These are phyloP conservation scores for Kalanchoe fedtschenkoi DNA, from an alignment of 164 flowering plant genomes.

Conservation along the genomic window DNA sequence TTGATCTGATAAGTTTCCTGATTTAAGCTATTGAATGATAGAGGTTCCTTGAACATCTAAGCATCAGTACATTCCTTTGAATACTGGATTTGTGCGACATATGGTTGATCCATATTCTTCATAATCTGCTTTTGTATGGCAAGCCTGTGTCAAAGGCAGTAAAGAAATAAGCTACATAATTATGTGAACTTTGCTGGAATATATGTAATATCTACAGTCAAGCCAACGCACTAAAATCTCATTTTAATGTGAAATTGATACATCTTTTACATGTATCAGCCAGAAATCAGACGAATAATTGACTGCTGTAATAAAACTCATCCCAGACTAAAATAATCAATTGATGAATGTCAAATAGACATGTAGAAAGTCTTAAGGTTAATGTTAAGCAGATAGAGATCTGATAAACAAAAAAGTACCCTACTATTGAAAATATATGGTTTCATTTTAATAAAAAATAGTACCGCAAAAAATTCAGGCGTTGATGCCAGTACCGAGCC, in stretches of 20 bases:
- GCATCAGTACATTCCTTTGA: conserved; percentile 93
- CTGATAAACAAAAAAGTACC: too few relatives aligned
- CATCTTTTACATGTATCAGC: neutral
- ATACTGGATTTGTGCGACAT: conserved; percentile 93
- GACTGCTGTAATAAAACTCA: neutral
- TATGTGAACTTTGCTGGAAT: too few relatives aligned
- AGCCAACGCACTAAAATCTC: too few relatives aligned
- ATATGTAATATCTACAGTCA: too few relatives aligned
- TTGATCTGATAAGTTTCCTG: neutral
- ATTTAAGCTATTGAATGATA: neutral
- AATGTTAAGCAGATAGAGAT: too few relatives aligned
- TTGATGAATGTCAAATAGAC: neutral
- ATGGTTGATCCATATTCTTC: conserved; percentile 98
- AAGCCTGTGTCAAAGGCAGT: conserved; percentile 43
- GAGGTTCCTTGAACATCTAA: conserved; percentile 17
- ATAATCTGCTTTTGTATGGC: conserved; percentile 97
- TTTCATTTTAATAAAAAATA: conserved; percentile 11
- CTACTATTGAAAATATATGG: too few relatives aligned
- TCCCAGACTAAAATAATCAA: neutral
- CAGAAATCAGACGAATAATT: neutral
- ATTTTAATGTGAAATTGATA: too few relatives aligned
- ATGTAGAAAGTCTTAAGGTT: neutral
- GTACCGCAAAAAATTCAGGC: conserved; percentile 85
- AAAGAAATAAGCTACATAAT: neutral
- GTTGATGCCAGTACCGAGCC: conserved; percentile 99